Base-by-base conservation (phyloP, 2,329 filamentous ascomycete genomes). In the Madurella mycetomatis region DNA sequence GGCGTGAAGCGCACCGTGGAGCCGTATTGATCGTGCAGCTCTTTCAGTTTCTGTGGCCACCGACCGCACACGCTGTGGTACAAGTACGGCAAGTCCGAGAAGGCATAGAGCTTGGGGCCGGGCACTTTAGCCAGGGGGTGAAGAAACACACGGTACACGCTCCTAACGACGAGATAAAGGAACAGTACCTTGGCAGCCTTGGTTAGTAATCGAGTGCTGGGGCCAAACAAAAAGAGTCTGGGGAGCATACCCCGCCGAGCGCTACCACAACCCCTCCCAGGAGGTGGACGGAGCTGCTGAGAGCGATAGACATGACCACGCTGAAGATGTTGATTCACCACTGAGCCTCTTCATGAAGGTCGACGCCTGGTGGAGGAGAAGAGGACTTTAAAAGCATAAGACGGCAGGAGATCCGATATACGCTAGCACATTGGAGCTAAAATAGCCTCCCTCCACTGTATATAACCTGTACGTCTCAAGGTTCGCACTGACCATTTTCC, bases 61-160 rank as follows among this genome's bases (percentile, higher is more conserved):
- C 94, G 94, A 25, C 90, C 90, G 2, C 89, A 89, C 45, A 95
- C 83, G 62, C 95, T 95, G 16, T 90, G 89, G 34, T 95, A 79
- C 30, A 61, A 41, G 32, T 51, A 59, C 2, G 63, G 60, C 4
- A 63, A 25, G 34, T 58, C 49, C 4, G 58, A 62, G 30, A 62
- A 58, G 42, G 59, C 53, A 31, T 59, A 58, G 40, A 63, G 46
- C 7, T 60, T 46, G 9, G 64, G 64, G n/a, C 64, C 64, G 1
- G 64, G 64, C 32, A 58, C 57, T 16, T 44, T 44, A 13, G 60
- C 54, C 8, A 66, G 58, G 4, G 64, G 62, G 45, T 65, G 63
- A 31, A 66, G 37, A 42, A 54, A 54, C 16, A 16, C 47, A 32
- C 30, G 42, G 47, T 54, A 54, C 34, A 50, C 42, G 41, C 52